Evolutionary conservation across 2,329 filamentous ascomycete genomes (phyloP).

Genomic region (Arthroderma sp.): DNA sequence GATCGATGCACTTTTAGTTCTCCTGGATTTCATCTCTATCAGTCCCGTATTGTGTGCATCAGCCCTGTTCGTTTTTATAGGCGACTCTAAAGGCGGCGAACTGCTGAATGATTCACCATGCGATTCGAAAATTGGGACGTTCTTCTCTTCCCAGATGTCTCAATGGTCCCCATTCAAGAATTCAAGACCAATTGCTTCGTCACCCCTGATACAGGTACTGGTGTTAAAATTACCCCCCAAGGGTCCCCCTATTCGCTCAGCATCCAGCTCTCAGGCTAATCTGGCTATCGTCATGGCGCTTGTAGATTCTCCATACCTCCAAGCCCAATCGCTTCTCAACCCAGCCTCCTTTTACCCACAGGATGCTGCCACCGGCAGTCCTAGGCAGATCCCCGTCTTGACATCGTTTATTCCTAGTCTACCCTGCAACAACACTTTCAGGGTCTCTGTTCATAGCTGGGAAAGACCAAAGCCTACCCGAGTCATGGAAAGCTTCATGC

Average conservation of each 20-base stretch:
- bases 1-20: too few relatives aligned
- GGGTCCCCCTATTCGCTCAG: conserved; percentile 2
- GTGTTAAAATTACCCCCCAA: conserved; percentile 5
- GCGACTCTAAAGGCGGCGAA: too few relatives aligned
- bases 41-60: too few relatives aligned
- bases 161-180: conserved; percentile 61
- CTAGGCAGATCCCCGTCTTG: conserved; percentile 46
- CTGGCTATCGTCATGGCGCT: not conserved
- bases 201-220: conserved; percentile 37
- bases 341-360: conserved; percentile 14
- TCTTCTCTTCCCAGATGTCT: conserved; percentile 59
- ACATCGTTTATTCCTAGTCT: conserved; percentile 60
- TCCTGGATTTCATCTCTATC: too few relatives aligned
- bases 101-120: conserved; percentile 38
- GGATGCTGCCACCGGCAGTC: conserved; percentile 12
- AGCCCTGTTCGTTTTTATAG: too few relatives aligned
- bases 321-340: conserved; percentile 30
- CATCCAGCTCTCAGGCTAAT: not conserved
- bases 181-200: conserved; percentile 69
- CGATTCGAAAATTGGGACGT: conserved; percentile 80
- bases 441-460: conserved; percentile 66
- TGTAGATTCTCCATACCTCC: conserved; percentile 41
- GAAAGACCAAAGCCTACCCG: conserved; percentile 46
- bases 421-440: conserved; percentile 44
- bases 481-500: conserved; percentile 43